Conservation (phyloP, 73 alveolate species). For the Uronychia binucleata region DNA sequence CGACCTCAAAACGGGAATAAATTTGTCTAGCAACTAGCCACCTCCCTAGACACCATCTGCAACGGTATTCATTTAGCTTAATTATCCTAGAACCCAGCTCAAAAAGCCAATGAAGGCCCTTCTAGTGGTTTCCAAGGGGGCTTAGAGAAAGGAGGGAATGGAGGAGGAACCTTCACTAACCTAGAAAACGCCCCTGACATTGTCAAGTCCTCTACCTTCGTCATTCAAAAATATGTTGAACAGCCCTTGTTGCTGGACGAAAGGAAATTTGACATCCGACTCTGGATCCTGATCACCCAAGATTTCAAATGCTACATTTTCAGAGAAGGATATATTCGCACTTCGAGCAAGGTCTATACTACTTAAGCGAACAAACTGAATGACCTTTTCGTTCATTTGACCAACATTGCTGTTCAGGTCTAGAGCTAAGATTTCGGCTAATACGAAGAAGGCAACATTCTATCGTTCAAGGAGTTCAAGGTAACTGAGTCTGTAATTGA, state of each 20-base stretch:
- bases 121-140: no score
- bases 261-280: slow-evolving; percentile 84
- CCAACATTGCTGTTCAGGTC: slow-evolving; percentile 85
- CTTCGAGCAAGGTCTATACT: slow-evolving; percentile 67
- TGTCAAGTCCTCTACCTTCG: slow-evolving; percentile 17
- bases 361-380: slow-evolving; percentile 48
- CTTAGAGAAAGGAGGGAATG: no score
- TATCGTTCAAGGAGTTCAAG: slow-evolving; percentile 70
- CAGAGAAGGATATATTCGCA: slow-evolving; percentile 77
- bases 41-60: no score
- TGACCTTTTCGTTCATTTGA: slow-evolving; percentile 62
- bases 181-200: background rate
- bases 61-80: no score
- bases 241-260: slow-evolving; percentile 75
- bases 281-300: slow-evolving; percentile 42
- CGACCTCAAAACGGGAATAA: background rate
- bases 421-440: slow-evolving; percentile 76
- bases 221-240: slow-evolving; percentile 79
- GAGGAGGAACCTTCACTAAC: background rate
- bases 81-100: no score
- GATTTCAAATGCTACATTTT: slow-evolving; percentile 63
- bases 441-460: slow-evolving; percentile 85
- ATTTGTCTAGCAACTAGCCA: background rate
- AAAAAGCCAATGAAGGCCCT: no score
- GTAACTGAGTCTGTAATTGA: background rate